Conservation (phyloP, 2,329 filamentous ascomycete species). For the Tolypocladium tundrense region DNA sequence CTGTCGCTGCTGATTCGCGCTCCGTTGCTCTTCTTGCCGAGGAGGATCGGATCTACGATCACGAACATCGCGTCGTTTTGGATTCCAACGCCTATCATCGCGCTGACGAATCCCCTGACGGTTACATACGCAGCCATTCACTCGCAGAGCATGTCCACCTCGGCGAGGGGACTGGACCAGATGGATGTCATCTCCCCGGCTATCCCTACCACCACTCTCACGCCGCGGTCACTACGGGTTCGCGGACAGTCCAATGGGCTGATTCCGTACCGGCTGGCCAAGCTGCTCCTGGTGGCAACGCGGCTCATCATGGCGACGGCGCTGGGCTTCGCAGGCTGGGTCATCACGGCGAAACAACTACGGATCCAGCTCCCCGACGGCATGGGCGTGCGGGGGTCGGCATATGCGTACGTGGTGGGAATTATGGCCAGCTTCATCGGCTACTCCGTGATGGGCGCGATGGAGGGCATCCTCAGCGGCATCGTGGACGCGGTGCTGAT, state of each 20-base stretch:
- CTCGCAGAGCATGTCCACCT: constrained; percentile 67
- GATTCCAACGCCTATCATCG: constrained; percentile 74
- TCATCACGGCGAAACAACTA: constrained; percentile 76
- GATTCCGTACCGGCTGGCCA: constrained; percentile 83
- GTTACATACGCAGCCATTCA: constrained; percentile 92
- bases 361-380: constrained; percentile 46
- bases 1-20: constrained; percentile 72
- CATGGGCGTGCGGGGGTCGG: constrained; percentile 57
- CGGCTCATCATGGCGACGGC: constrained; percentile 84
- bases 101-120: constrained; percentile 82
- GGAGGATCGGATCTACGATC: constrained; percentile 53
- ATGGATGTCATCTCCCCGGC: constrained; percentile 70
- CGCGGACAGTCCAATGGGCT: constrained; percentile 42
- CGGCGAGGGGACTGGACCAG: constrained; percentile 69
- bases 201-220: constrained; percentile 63
- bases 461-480: constrained; percentile 79
- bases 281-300: constrained; percentile 82
- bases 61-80: constrained; percentile 68
- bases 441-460: constrained; percentile 83
- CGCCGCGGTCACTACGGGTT: constrained; percentile 39
- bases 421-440: constrained; percentile 89
- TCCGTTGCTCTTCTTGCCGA: constrained; percentile 74
- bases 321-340: constrained; percentile 93
- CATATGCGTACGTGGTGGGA: constrained; percentile 92
- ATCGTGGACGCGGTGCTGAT: constrained; percentile 83